Evolutionary conservation across 768 basidiomycete species (phyloP), one percentile per base, ranked within the genome.

Genomic region (Lentinula sp.): DNA sequence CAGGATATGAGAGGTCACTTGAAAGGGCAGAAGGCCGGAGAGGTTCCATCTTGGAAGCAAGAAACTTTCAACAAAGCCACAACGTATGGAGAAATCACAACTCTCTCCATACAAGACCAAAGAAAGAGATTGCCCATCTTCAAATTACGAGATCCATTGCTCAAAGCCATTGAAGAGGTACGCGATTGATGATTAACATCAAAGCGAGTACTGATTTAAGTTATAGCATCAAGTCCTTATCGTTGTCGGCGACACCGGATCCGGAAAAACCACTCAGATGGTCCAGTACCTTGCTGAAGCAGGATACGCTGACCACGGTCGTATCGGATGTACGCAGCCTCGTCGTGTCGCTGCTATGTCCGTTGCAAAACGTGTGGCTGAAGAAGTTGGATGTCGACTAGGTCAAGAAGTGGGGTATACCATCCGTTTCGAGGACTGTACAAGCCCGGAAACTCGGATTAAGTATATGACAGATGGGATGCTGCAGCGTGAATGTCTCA

Each of bases 401-500:
- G 97, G 97, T 6, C 93, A 95, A 70, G 97, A 98, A 72, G 96
- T 99, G 63, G 97, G 97, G 6, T 99, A 99, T 72, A 91, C 91
- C 6, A 98, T 99, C 67, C 96, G 97, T 78, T 99, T 99, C 73
- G 97, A 99, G 77, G 97, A 99, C 73, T 95, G 96, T 74, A 98
- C 97, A 6, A 91, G 94, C 69, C 96, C 97, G 3, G 97, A 99
- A 75, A 98, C 97, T 3, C 87, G 91, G 69, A 99, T 99, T 82
- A 99, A 98, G 75, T 99, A 97, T 82, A 98, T 99, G 97, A 99
- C 97, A 69, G 97, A 98, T 70, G 97, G 97, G 78, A 98, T 99
- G 94, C 82, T 99, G 28, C 93, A 98, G 69, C 85, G 97, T 75
- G 97, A 99, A 79, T 93, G 90, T 65, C 78, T 99, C 57, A 91